Conservation (phyloP, 2,329 filamentous ascomycete genomes). For the Fusarium agapanthi region DNA sequence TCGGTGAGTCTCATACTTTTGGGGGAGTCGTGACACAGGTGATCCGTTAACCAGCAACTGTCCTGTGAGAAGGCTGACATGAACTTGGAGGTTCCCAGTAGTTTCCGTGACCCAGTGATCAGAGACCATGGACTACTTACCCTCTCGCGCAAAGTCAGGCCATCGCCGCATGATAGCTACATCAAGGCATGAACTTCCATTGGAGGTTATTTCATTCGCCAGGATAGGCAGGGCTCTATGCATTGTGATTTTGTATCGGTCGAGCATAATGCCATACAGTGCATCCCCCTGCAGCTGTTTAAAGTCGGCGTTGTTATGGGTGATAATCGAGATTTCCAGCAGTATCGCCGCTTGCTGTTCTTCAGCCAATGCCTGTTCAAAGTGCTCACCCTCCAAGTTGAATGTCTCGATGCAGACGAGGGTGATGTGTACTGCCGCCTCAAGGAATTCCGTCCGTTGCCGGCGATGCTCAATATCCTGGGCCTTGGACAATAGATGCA, state of each 20-base stretch:
- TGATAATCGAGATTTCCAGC: constrained; percentile 15
- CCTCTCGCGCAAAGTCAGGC: constrained; percentile 1
- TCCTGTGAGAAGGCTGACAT: constrained; percentile 26
- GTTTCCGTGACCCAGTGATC: constrained; percentile 24
- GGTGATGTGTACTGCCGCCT: constrained; percentile 1
- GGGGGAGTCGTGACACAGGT: constrained; percentile 17
- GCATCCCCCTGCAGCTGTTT: background rate
- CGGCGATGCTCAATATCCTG: background rate
- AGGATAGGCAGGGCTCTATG: constrained; percentile 3
- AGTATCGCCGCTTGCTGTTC: constrained; percentile 19
- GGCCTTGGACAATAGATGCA: background rate
- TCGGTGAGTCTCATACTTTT: background rate
- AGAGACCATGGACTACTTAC: background rate
- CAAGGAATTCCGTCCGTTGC: constrained; percentile 12
- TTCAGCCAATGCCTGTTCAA: background rate
- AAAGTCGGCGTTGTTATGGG: constrained; percentile 1
- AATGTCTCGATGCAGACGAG: constrained; percentile 28
- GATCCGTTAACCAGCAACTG: constrained; percentile 12
- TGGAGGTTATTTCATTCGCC: fast-evolving
- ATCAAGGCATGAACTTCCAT: constrained; percentile 5
- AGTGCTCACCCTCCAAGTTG: background rate
- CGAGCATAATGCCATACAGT: background rate
- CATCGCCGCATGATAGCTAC: constrained; percentile 28
- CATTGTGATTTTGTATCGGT: constrained; percentile 18
- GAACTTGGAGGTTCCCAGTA: background rate